Percentiles rank a stretch among this genome's conserved stretches.
Conservation (phyloP, 768 basidiomycete genomes). For the Paxillus ammoniavirescens region DNA sequence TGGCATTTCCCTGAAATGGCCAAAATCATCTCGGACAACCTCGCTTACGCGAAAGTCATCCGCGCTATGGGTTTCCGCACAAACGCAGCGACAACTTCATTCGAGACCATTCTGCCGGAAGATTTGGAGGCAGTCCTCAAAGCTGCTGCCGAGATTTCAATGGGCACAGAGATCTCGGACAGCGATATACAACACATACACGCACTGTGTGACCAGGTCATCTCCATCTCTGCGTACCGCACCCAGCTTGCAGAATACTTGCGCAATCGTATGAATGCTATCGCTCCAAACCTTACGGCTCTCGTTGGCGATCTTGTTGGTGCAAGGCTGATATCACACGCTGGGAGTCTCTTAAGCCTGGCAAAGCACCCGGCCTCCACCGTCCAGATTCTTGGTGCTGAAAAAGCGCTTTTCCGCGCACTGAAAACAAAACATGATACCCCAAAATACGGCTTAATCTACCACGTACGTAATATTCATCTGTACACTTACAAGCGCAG, state of each 20-base stretch:
- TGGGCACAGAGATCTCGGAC: conserved; percentile 99
- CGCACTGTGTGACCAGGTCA: conserved; percentile 96
- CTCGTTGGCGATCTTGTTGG: conserved; percentile 78
- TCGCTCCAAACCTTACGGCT: conserved; percentile 94
- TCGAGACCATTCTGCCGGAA: conserved; percentile 91
- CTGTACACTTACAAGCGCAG: not conserved
- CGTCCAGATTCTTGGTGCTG: conserved; percentile 73
- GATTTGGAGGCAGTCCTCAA: conserved; percentile 95
- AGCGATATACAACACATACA: conserved; percentile 96
- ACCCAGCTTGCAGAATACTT: conserved; percentile 95
- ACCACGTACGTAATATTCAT: conserved; percentile 65
- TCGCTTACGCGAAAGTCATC: conserved; percentile 95
- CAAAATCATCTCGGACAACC: conserved; percentile 96
- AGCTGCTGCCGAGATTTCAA: conserved; percentile 94
- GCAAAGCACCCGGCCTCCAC: conserved; percentile 80
- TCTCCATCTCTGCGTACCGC: conserved; percentile 93
- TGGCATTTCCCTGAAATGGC: conserved; percentile 99
- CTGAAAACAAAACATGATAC: conserved; percentile 90
- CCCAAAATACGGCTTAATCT: conserved; percentile 99
- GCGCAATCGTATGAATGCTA: conserved; percentile 95
- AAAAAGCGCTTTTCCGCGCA: conserved; percentile 75
- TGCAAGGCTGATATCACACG: conserved; percentile 72
- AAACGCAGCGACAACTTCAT: conserved; percentile 82
- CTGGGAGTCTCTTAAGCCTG: conserved; percentile 65
- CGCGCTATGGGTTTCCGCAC: conserved; percentile 96